Evolutionary conservation across 2,329 filamentous ascomycete genomes (phyloP), one percentile per base, ranked within the genome.

Genomic region (Colletotrichum lupini): DNA sequence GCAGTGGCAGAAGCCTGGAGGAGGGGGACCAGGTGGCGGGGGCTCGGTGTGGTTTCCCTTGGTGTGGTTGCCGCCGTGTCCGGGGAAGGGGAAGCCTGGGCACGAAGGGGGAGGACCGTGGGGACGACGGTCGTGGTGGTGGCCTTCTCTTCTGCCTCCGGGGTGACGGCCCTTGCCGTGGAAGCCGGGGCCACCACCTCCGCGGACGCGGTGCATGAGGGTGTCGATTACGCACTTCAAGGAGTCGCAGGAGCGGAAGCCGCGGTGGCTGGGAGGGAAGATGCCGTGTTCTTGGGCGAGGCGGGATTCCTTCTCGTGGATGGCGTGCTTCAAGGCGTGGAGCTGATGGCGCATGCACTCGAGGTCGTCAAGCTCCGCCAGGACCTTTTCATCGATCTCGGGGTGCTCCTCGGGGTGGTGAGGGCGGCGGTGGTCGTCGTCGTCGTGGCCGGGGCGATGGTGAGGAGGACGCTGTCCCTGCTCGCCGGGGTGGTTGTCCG

Each of bases 311-410:
- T 86, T 86, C 68, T 82, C 77, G 53, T 77, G 77, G 74, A 89
- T 86, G 16, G 83, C 80, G 62, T 82, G 79, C 75, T 85, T 79
- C 53, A 89, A 80, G 64, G 85, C 82, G 35, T 78, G 75, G 19
- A 85, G 78, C 74, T 86, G 84, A 61, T 80, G 77, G 75, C 81
- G 82, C 74, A 89, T 81, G 57, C 81, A 80, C 56, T 85, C 81
- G 55, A 89, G 79, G 58, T 87, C 85, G 16, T 80, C 81, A n/a
- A 88, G 75, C 68, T 87, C 82, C 12, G 81, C 78, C 26, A 86
- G 81, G 3, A 87, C 75, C 14, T 67, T 32, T 2, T 49, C 69
- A 11, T 76, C 73, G 19, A 77, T 68, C 35, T 76, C 68, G 62
- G 62, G 63, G 64, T 58, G 59, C 42, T 35, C 73, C 5, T 42